A percentile compares a stretch with the other conserved stretches of the same genome.
phyloP scores from a whole-genome alignment of 306 rosid species.

The Morella rubra region DNA sequence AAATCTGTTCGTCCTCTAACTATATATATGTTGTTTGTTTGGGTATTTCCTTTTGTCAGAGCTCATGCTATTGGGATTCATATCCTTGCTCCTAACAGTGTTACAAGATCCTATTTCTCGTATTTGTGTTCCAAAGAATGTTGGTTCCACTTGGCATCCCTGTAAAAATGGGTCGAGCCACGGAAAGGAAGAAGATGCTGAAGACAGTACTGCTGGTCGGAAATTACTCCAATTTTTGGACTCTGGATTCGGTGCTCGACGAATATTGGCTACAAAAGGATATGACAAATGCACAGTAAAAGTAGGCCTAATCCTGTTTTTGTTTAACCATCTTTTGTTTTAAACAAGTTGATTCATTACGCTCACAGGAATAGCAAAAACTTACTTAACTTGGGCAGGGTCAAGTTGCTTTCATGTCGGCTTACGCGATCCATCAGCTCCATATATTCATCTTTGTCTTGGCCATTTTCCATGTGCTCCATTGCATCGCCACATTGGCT shows the following conservation, averaged over 20 bases:
- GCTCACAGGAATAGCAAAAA: too few relatives aligned
- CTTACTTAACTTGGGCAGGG: constrained; percentile 33
- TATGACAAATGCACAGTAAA: constrained; percentile 23
- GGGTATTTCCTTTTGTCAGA: constrained; percentile 19
- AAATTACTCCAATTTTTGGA: constrained; percentile 30
- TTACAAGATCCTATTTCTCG: constrained; percentile 25
- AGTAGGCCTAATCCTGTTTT: constrained; percentile 9
- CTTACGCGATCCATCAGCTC: constrained; percentile 84
- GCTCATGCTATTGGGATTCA: constrained; percentile 60
- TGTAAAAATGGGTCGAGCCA: not conserved
- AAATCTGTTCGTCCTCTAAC: constrained; percentile 10
- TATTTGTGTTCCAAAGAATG: constrained; percentile 34
- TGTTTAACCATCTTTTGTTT: not conserved
- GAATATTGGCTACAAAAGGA: constrained; percentile 39
- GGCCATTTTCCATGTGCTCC: constrained; percentile 63
- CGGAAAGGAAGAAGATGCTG: too few relatives aligned
- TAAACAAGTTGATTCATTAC: not conserved
- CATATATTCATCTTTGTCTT: constrained; percentile 78
- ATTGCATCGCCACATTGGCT: constrained; percentile 60
- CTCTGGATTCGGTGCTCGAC: constrained; percentile 28
- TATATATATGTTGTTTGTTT: not conserved
- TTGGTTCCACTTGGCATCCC: constrained; percentile 51
- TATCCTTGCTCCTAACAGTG: constrained; percentile 48
- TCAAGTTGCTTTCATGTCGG: constrained; percentile 66
- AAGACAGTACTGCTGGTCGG: not conserved